These are phyloP conservation scores for Xanthoconium purpureum DNA, from an alignment of 768 basidiomycete species.

Conservation along the genomic window DNA sequence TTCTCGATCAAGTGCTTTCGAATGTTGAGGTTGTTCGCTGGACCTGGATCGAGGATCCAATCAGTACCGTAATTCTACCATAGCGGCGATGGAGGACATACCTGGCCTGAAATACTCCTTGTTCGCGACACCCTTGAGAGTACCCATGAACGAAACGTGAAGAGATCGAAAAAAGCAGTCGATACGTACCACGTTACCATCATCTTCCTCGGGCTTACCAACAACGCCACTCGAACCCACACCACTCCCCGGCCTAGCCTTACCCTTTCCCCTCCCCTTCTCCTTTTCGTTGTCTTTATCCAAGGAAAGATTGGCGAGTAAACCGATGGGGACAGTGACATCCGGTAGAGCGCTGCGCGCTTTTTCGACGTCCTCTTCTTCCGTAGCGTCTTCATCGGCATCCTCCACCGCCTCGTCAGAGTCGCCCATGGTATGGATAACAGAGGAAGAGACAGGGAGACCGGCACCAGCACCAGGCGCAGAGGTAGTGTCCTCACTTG, in stretches of 20 bases:
- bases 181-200: slow-evolving; percentile 57
- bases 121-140: slow-evolving; percentile 70
- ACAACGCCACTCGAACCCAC: slow-evolving; percentile 2
- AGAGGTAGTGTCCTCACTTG: slow-evolving; percentile 13
- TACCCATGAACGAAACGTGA: slow-evolving; percentile 9
- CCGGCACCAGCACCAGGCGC: not conserved
- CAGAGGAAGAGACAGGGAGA: not conserved
- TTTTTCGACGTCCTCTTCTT: slow-evolving; percentile 44
- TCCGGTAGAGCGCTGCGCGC: slow-evolving; percentile 57
- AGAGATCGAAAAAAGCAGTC: not conserved
- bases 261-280: slow-evolving; percentile 40
- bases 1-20: slow-evolving; percentile 72
- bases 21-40: slow-evolving; percentile 67
- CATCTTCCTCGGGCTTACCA: slow-evolving; percentile 45
- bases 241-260: slow-evolving; percentile 28
- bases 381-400: slow-evolving; percentile 30
- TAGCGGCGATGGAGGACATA: slow-evolving; percentile 18
- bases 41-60: slow-evolving; percentile 40
- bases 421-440: slow-evolving; percentile 22
- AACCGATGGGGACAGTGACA: slow-evolving; percentile 67
- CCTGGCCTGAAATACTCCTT: slow-evolving; percentile 79
- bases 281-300: slow-evolving; percentile 47
- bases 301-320: slow-evolving; percentile 71
- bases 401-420: slow-evolving; percentile 39
- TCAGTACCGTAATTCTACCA: not conserved